A percentile compares a stretch with the other conserved stretches of the same genome.
phyloP scores from a whole-genome alignment of 176 grass and related monocot species.

The Olyra latifolia region DNA sequence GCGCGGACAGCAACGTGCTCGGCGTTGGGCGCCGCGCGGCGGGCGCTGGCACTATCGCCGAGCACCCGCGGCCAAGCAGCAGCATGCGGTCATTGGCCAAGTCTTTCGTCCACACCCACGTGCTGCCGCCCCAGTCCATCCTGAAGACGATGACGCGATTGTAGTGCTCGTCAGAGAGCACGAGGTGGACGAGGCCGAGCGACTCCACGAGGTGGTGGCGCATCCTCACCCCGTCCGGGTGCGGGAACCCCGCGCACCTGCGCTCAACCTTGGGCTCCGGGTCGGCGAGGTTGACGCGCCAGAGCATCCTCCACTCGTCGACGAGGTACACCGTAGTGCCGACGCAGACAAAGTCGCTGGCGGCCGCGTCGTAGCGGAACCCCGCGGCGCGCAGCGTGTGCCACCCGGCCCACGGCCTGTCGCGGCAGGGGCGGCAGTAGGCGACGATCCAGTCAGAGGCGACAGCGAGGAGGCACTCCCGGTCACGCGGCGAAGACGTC shows the following conservation, averaged over 20 bases:
- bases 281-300: conserved; percentile 39
- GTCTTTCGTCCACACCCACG: neutral
- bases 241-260: conserved; percentile 35
- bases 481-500: conserved; percentile 26
- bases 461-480: conserved; percentile 37
- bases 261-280: conserved; percentile 36
- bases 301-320: conserved; percentile 40
- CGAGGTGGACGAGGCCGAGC: conserved; percentile 44
- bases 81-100: conserved; percentile 26
- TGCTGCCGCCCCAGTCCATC: conserved; percentile 30
- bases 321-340: conserved; percentile 40
- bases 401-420: neutral
- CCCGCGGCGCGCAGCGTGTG: conserved; percentile 35
- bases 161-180: conserved; percentile 38
- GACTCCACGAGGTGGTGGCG: conserved; percentile 40
- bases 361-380: conserved; percentile 37
- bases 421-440: conserved; percentile 37
- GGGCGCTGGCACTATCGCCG: conserved; percentile 33
- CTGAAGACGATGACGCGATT: conserved; percentile 24
- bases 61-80: conserved; percentile 49
- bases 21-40: neutral
- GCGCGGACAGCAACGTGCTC: conserved; percentile 27
- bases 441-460: conserved; percentile 37
- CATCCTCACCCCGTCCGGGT: neutral
- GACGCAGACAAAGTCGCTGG: conserved; percentile 36